Percentiles rank a stretch among this genome's conserved stretches.
Evolutionary conservation across 768 basidiomycete species (phyloP).

Genomic region (Leccinum disarticulatum): DNA sequence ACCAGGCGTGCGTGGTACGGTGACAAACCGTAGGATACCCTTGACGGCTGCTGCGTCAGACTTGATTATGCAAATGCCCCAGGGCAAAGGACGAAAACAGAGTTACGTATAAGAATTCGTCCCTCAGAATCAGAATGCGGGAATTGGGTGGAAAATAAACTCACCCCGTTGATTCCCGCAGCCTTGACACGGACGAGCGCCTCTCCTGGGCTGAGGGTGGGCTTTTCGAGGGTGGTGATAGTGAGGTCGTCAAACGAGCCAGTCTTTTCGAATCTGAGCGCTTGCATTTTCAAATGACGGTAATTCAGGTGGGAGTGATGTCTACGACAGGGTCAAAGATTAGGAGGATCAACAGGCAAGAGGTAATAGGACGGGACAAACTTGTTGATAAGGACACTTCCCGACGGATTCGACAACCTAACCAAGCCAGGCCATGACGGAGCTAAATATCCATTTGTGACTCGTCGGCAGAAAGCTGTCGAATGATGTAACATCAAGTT

Average conservation of each 20-base stretch:
- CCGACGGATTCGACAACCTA: neutral
- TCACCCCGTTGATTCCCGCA: constrained; percentile 35
- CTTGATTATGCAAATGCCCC: constrained; percentile 6
- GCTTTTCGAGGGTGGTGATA: constrained; percentile 26
- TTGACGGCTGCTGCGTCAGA: constrained; percentile 32
- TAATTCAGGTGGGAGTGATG: neutral
- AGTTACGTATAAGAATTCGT: neutral
- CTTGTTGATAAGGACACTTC: neutral
- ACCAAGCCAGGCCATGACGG: neutral
- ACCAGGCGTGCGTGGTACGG: constrained; percentile 31
- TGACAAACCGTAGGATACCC: constrained; percentile 33
- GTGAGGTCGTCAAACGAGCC: constrained; percentile 31
- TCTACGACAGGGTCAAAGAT: neutral
- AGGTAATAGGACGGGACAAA: neutral
- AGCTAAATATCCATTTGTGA: neutral
- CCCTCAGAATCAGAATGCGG: neutral
- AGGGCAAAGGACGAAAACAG: neutral
- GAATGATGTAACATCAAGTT: constrained; percentile 13
- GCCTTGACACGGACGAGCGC: constrained; percentile 34
- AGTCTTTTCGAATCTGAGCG: constrained; percentile 32
- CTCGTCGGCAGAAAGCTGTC: neutral
- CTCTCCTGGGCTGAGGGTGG: constrained; percentile 30
- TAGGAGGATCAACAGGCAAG: neutral
- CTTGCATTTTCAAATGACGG: constrained; percentile 27
- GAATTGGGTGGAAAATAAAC: constrained; percentile 5